Evolutionary conservation across 2,329 filamentous ascomycete genomes (phyloP).

Genomic region (Monosporascus sp.): DNA sequence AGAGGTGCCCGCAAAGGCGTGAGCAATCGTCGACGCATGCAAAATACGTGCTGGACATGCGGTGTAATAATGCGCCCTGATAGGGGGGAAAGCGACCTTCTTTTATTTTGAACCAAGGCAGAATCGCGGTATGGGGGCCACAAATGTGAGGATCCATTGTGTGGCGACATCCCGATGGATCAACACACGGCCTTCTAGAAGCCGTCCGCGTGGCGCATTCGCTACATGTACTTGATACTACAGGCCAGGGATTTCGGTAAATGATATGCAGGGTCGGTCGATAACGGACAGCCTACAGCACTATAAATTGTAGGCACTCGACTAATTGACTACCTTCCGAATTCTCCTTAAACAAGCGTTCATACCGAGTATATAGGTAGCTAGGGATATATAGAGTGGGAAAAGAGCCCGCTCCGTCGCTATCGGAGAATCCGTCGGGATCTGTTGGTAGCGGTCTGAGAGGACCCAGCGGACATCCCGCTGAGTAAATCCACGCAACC

Average conservation of each 20-base stretch:
- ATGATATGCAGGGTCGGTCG: background rate
- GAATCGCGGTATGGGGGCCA: background rate
- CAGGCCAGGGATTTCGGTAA: background rate
- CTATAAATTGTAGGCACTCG: background rate
- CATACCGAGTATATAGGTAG: background rate
- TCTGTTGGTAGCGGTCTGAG: no score
- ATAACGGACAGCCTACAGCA: background rate
- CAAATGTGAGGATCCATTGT: background rate
- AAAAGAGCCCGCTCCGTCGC: background rate
- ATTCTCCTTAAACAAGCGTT: background rate
- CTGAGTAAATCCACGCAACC: no score
- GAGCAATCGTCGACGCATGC: slow-evolving; percentile 8
- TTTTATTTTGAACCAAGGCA: background rate
- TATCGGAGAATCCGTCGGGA: background rate
- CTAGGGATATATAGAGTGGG: background rate
- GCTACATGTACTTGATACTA: background rate
- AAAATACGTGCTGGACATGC: slow-evolving; percentile 6
- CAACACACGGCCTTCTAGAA: background rate
- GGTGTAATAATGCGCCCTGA: slow-evolving; percentile 9
- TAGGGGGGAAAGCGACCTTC: slow-evolving; percentile 7
- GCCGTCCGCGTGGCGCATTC: background rate
- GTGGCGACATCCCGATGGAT: background rate
- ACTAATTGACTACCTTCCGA: background rate
- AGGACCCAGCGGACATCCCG: no score
- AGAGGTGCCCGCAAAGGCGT: slow-evolving; percentile 16